Evolutionary conservation across 1,284 basidiomycete species (phyloP), one percentile per base, ranked within the genome.

Genomic region (Ustilago cynodontis): DNA sequence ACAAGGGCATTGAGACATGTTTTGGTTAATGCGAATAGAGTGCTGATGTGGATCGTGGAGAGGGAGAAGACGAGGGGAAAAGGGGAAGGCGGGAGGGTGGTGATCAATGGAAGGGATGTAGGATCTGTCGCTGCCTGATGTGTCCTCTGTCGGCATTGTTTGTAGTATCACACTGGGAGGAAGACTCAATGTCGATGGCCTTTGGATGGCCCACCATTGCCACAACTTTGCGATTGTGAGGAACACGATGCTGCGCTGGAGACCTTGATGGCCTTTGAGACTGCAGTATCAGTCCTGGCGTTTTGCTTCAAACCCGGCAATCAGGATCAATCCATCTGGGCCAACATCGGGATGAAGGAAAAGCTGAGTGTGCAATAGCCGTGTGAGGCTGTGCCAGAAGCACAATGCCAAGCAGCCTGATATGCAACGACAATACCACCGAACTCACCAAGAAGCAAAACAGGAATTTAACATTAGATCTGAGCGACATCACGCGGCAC

Each of bases 1-100:
- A 98, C 96, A 14, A 90, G 94, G 69, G 95, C 95, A 4, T 88
- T 98, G 77, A 90, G 94, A 50, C 94, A 97, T 83, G 93, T 98
- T 61, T 89, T 98, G 60, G 89, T 94, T 16, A 94, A 20, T 65
- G 66, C 33, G 41, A 78, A 67, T 37, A 43, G 78, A 41, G 52
- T 82, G 39, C 60, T 80, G 11, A 56, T 65, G 29, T 81, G 77
- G 75, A 47, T 70, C 24, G 39, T 64, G 2, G 71, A 75, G 60
- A n/a, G 62, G 41, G 66, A 74, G 47, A 55, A 41, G 56, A 20
- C 7, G 22, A 24, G 9, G 26, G 22, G n/a, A 49, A n/a, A 37
- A 2, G 22, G 28, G 6, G 58, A 29, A 49, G 47, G 28, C 1
- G 69, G 54, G 1, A 45, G 52, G 20, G 58, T 61, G 13, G 50